Conservation (phyloP, 305 asterid genomes). For the Plantago coronopus region DNA sequence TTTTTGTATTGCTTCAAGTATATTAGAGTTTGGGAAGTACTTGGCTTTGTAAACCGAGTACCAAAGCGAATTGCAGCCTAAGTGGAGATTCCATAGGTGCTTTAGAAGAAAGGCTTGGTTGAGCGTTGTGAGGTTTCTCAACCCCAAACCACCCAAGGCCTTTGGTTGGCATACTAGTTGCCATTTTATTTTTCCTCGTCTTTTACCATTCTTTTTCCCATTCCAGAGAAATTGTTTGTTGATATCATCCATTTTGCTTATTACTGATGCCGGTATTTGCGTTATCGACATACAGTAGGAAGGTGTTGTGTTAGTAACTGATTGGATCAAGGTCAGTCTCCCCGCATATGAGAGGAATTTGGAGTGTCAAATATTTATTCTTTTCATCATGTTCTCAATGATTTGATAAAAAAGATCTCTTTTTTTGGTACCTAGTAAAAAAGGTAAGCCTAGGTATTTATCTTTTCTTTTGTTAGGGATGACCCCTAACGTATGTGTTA, state of each 20-base stretch:
- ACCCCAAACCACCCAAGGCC: background rate
- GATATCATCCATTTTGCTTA: background rate
- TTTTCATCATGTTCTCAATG: too few relatives aligned
- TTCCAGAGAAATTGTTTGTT: background rate
- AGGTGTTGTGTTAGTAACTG: background rate
- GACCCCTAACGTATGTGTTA: background rate
- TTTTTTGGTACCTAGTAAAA: background rate
- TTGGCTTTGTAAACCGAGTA: background rate
- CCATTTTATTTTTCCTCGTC: background rate
- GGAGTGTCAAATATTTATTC: too few relatives aligned
- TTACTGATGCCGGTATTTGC: background rate
- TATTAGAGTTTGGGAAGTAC: background rate
- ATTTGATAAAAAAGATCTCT: too few relatives aligned
- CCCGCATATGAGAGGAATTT: too few relatives aligned
- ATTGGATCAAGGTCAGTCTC: too few relatives aligned
- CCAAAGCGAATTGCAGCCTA: background rate
- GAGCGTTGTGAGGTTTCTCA: background rate
- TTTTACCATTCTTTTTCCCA: background rate
- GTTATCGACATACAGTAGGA: background rate
- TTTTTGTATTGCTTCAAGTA: background rate
- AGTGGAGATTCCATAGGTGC: too few relatives aligned
- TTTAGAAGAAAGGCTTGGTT: background rate
- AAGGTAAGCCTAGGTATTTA: background rate
- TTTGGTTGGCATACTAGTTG: background rate
- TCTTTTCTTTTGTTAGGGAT: too few relatives aligned